Evolutionary conservation across 169 alveolate genomes (phyloP).

Genomic region (Plasmodium fragile): DNA sequence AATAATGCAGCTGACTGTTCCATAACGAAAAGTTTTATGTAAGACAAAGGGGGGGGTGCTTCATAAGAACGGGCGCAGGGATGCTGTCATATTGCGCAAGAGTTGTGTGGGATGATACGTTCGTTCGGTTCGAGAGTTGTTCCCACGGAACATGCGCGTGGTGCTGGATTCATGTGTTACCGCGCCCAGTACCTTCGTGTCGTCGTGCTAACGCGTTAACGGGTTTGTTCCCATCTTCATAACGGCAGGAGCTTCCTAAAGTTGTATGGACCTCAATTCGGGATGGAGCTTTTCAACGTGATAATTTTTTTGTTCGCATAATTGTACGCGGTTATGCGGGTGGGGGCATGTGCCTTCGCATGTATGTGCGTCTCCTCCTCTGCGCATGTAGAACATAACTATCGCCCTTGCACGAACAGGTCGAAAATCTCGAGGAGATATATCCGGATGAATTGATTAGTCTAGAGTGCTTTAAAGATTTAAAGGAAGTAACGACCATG

Average conservation of each 20-base stretch:
- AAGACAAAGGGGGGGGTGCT: neutral
- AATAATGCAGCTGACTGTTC: conserved; percentile 47
- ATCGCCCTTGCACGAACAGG: neutral
- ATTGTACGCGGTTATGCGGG: neutral
- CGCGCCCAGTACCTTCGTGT: neutral
- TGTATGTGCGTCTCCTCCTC: neutral
- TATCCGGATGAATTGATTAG: conserved; percentile 2
- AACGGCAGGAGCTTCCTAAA: conserved; percentile 45
- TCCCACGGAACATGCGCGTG: neutral
- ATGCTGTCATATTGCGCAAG: neutral
- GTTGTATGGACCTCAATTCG: conserved; percentile 61
- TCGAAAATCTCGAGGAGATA: conserved; percentile 27
- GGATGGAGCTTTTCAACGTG: conserved; percentile 62
- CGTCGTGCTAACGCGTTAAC: neutral
- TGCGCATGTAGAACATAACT: neutral
- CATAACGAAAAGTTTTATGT: conserved; percentile 38
- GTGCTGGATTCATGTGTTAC: neutral
- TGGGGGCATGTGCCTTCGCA: neutral
- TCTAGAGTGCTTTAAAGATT: conserved; percentile 14
- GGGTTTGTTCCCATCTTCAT: neutral
- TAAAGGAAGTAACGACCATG: conserved; percentile 21
- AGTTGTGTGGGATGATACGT: neutral
- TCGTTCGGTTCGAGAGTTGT: neutral
- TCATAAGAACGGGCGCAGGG: neutral
- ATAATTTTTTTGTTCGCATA: neutral